Base-by-base conservation (phyloP, 2,329 filamentous ascomycete genomes). In the Didymella arachidicola region DNA sequence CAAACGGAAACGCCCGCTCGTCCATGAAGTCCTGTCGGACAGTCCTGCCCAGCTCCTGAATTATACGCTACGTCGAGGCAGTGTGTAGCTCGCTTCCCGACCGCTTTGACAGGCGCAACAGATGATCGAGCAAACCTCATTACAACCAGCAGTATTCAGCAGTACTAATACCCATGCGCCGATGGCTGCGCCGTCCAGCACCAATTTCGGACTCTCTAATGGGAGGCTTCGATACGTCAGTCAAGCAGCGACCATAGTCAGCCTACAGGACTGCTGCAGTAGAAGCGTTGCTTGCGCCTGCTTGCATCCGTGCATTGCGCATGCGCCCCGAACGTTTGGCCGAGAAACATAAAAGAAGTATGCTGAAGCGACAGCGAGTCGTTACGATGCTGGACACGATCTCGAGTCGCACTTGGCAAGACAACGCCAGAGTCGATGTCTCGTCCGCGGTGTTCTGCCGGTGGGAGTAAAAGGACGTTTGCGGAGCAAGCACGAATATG, bases 401-500 rank as follows among this genome's bases (percentile, higher is more conserved):
- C 10, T 43, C 22, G 2, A n/a, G 22, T 43, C 18, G 25, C 14
- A 27, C 41, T 43, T 8, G 1, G 22, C 41, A 45, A 16, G 18
- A 30, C n/a, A 45, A 14, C 12, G 14, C 1, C 18, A 45, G 26
- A 32, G 7, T 25, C 4, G 12, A 47, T 29, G 22, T 34, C n/a
- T 34, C 18, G 44, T 32, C 8, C n/a, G 29, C 29, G n/a, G 2
- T 39, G 14, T 53, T 38, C 16, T 27, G 27, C 38, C 30, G 19
- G 41, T 52, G 14, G 32, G 27, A 22, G 14, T 18, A 16, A 8
- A n/a, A 52, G 56, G 56, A 47, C 34, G 51, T 54, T 54, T 59
- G 50, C 56, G 56, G 56, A 51, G 47, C 39, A 18, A 41, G 56
- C 56, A 59, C 56, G 56, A 59, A 51, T 50, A 59, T 54, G 45